phyloP scores from a whole-genome alignment of 441 rosid genomes.

The Erodium trifolium region DNA sequence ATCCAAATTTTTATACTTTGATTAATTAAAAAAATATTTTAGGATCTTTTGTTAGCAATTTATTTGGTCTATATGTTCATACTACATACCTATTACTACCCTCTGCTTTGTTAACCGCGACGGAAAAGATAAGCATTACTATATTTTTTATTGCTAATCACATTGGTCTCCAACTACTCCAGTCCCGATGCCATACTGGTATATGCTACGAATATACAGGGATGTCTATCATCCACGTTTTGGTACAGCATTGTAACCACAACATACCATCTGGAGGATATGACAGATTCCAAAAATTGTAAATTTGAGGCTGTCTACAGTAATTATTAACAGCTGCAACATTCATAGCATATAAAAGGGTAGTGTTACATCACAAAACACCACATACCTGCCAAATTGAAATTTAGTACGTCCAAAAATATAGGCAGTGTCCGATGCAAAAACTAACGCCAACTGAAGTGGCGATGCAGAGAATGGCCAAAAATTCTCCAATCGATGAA shows the following conservation, averaged over 20 bases:
- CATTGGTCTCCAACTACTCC: neutral
- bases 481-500: too few species aligned
- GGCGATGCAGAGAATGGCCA: too few species aligned
- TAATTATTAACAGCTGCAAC: neutral
- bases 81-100: too few species aligned
- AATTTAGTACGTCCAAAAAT: too few species aligned
- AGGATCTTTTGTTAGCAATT: neutral
- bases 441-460: too few species aligned
- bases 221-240: neutral
- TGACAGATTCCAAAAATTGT: neutral
- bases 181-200: neutral
- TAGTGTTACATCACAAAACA: neutral
- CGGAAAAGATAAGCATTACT: neutral
- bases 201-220: neutral
- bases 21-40: too few species aligned
- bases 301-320: neutral
- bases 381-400: neutral
- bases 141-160: neutral
- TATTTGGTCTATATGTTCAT: too few species aligned
- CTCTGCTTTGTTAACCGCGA: neutral
- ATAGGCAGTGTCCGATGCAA: too few species aligned
- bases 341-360: neutral
- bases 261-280: neutral
- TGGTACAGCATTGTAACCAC: neutral
- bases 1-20: neutral